Evolutionary conservation across 2,329 filamentous ascomycete species (phyloP).

Genomic region (Aspergillus amoenus): DNA sequence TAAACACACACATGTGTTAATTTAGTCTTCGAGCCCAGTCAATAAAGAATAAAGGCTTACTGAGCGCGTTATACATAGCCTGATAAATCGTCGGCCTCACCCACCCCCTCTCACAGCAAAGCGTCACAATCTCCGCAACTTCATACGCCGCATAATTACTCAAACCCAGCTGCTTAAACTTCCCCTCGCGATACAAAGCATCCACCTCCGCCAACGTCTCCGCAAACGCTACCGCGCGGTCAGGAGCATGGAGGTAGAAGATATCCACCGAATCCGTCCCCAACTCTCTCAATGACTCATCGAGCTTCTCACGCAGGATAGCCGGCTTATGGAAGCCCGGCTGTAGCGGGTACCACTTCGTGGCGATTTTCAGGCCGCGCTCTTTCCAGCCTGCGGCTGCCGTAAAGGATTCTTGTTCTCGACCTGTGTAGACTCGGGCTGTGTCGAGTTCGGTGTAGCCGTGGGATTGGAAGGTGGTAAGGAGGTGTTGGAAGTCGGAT

Average conservation of each 20-base stretch:
- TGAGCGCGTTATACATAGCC: constrained; percentile 7
- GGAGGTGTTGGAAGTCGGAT: not conserved
- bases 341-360: constrained; percentile 10
- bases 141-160: constrained; percentile 9
- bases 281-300: constrained; percentile 5
- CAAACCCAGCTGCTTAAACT: constrained; percentile 6
- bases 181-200: constrained; percentile 3
- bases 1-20: not conserved
- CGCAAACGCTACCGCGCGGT: constrained; percentile 6
- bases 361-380: constrained; percentile 5
- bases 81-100: constrained; percentile 8
- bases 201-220: constrained; percentile 3
- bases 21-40: not conserved
- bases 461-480: constrained; percentile 1
- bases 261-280: constrained; percentile 9
- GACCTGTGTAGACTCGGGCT: constrained; percentile 2
- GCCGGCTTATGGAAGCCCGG: constrained; percentile 5
- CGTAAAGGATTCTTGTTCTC: constrained; percentile 9
- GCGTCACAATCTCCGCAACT: constrained; percentile 7
- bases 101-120: constrained; percentile 2
- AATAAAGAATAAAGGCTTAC: not conserved
- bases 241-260: constrained; percentile 11
- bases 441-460: constrained; percentile 12
- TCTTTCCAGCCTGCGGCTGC: constrained; percentile 8
- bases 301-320: not conserved